Conservation (phyloP, 176 grass and related monocot species). For the Pontederia paniculata region DNA sequence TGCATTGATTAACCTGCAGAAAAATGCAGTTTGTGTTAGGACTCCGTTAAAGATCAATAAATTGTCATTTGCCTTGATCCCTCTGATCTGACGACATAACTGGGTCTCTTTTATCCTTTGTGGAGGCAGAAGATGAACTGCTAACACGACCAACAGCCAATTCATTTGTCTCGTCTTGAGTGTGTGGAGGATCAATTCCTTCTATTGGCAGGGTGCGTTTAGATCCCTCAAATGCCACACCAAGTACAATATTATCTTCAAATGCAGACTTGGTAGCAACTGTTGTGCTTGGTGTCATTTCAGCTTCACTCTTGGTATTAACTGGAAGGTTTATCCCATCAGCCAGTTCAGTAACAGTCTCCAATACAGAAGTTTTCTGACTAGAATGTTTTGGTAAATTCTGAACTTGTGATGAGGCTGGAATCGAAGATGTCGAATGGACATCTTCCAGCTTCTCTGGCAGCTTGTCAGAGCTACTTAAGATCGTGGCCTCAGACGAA, state of each 20-base stretch:
- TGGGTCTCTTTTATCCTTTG: constrained; percentile 44
- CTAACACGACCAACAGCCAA: constrained; percentile 19
- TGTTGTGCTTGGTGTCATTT: constrained; percentile 15
- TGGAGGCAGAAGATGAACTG: constrained; percentile 30
- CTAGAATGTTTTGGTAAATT: constrained; percentile 19
- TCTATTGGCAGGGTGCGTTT: constrained; percentile 86
- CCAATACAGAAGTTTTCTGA: constrained; percentile 25
- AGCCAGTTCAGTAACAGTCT: constrained; percentile 28
- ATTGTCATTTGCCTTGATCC: constrained; percentile 35
- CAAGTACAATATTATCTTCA: constrained; percentile 91
- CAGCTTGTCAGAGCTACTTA: constrained; percentile 53
- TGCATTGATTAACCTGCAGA: background rate
- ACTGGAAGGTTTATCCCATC: constrained; percentile 23
- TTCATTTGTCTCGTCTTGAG: constrained; percentile 52
- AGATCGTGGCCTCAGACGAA: constrained; percentile 25
- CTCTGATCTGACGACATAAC: constrained; percentile 25
- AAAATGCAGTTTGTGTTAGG: background rate
- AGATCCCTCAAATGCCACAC: constrained; percentile 84
- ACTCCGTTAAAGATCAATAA: no score
- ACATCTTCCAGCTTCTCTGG: constrained; percentile 42
- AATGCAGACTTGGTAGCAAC: constrained; percentile 42
- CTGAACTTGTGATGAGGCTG: constrained; percentile 16
- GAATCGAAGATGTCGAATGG: no score
- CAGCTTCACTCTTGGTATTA: constrained; percentile 47
- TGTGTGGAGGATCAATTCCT: constrained; percentile 31